Evolutionary conservation across 768 basidiomycete species (phyloP).

Genomic region (Leccinellum albellum): DNA sequence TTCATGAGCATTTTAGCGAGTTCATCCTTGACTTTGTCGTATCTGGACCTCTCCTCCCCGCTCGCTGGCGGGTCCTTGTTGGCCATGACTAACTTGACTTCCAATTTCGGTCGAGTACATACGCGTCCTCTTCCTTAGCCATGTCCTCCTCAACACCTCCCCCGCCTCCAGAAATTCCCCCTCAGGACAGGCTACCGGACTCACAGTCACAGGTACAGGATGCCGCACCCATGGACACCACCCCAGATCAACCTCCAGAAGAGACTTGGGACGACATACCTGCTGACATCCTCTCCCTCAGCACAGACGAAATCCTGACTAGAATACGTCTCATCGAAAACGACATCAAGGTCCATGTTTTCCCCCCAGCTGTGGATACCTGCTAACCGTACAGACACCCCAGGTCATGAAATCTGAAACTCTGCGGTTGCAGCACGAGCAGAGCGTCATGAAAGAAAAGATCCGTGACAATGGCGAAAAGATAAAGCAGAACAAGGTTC

Average conservation of each 20-base stretch:
- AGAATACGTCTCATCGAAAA: slow-evolving; percentile 93
- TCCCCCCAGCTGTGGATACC: not conserved
- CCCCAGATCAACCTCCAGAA: slow-evolving; percentile 64
- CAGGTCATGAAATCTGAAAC: slow-evolving; percentile 98
- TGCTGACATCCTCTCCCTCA: slow-evolving; percentile 73
- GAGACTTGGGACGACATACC: slow-evolving; percentile 93
- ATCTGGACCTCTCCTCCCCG: slow-evolving; percentile 67
- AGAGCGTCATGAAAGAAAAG: slow-evolving; percentile 96
- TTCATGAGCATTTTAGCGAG: slow-evolving; percentile 68
- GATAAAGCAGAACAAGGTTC: slow-evolving; percentile 98
- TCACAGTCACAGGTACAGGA: slow-evolving; percentile 34
- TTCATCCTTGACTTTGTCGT: slow-evolving; percentile 72
- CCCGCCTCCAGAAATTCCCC: slow-evolving; percentile 41
- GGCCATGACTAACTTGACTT: slow-evolving; percentile 28
- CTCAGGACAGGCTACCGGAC: slow-evolving; percentile 51
- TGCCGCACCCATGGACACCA: slow-evolving; percentile 61
- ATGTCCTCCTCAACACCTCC: slow-evolving; percentile 64
- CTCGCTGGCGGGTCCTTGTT: slow-evolving; percentile 40
- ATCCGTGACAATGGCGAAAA: slow-evolving; percentile 97
- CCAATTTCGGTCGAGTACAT: slow-evolving; percentile 23
- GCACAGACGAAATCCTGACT: slow-evolving; percentile 84
- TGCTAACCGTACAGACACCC: not conserved
- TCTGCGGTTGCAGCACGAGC: slow-evolving; percentile 87
- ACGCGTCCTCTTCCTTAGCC: slow-evolving; percentile 25
- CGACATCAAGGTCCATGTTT: slow-evolving; percentile 75